phyloP scores from a whole-genome alignment of 129 eudicot genomes.

The Chrysanthemum lavandulifolium region DNA sequence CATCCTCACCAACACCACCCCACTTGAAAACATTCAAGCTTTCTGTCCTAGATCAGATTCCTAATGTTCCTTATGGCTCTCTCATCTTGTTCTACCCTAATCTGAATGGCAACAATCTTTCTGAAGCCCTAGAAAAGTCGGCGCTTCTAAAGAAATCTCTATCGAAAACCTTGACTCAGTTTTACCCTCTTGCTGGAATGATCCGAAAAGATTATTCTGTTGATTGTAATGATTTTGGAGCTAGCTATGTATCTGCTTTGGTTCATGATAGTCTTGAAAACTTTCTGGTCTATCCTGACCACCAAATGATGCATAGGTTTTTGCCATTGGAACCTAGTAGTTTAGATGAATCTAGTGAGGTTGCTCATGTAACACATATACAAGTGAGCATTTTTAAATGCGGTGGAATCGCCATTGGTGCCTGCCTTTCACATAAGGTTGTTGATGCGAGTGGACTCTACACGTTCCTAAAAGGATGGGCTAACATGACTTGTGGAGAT shows the following conservation, averaged over 20 bases:
- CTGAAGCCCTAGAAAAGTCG: background rate
- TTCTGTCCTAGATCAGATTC: slow-evolving; percentile 38
- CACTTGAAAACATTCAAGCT: slow-evolving; percentile 26
- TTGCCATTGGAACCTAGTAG: slow-evolving; percentile 13
- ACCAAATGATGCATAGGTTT: background rate
- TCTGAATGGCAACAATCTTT: background rate
- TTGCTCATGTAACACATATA: slow-evolving; percentile 12
- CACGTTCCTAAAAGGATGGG: slow-evolving; percentile 48
- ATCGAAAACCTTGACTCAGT: slow-evolving; percentile 27
- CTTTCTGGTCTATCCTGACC: background rate
- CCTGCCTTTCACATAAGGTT: slow-evolving; percentile 28
- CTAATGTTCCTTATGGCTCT: slow-evolving; percentile 33
- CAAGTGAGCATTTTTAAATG: slow-evolving; percentile 28
- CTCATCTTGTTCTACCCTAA: slow-evolving; percentile 30
- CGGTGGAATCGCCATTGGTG: slow-evolving; percentile 28
- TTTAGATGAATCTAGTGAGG: background rate
- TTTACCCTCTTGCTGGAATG: slow-evolving; percentile 23
- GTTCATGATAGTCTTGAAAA: background rate
- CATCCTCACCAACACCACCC: slow-evolving; percentile 41
- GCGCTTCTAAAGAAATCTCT: slow-evolving; percentile 24
- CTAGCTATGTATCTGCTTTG: background rate
- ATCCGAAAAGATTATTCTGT: background rate
- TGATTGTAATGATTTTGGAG: slow-evolving; percentile 1
- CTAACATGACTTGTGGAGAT: slow-evolving; percentile 18
- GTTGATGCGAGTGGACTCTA: slow-evolving; percentile 47